Evolutionary conservation across 345 rosid species (phyloP), one percentile per base, ranked within the genome.

Genomic region (Dipteronia dyeriana): DNA sequence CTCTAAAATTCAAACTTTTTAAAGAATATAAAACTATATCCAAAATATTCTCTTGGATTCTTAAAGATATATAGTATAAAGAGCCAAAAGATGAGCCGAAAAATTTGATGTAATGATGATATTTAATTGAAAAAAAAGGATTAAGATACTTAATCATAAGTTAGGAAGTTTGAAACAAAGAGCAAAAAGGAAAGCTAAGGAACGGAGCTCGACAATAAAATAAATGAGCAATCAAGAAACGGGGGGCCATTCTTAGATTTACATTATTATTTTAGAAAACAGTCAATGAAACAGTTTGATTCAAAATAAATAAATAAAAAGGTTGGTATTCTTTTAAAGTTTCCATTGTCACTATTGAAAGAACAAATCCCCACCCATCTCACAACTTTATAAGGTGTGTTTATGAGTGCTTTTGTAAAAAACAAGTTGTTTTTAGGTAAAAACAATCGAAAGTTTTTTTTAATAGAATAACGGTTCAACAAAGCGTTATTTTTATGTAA

Each of bases 31-130:
- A 47, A 79, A 41, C 74, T 79, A 73, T 75, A 70, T 78, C 78
- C 74, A 70, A 73, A 61, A 82, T 83, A 85, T 79, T 80, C 83
- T 85, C 80, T 81, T 60, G 82, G 89, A 83, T 83, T 85, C 85
- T 79, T 67, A 59, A 75, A 84, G 86, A 90, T 85, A 70, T 51
- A 34, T 78, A 78, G 77, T 76, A 26, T 76, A 75, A 73, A 68
- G 51, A 83, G 66, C 23, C 19, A 22, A 39, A 72, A 65, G 53
- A 41, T 47, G 34, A 73, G 74, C 67, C 74, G 65, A 68, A 56
- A 68, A 49, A 68, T 66, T 56, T 51, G 78, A 70, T 84, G 85
- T 75, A 82, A 86, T 90, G 74, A 84, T 82, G 83, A 79, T 74
- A 78, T 79, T 76, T 68, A 71, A 77, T 77, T 79, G 81, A 81